Evolutionary conservation across 129 eudicot species (phyloP), one percentile per base, ranked within the genome.

Genomic region (Flaveria sonorensis): DNA sequence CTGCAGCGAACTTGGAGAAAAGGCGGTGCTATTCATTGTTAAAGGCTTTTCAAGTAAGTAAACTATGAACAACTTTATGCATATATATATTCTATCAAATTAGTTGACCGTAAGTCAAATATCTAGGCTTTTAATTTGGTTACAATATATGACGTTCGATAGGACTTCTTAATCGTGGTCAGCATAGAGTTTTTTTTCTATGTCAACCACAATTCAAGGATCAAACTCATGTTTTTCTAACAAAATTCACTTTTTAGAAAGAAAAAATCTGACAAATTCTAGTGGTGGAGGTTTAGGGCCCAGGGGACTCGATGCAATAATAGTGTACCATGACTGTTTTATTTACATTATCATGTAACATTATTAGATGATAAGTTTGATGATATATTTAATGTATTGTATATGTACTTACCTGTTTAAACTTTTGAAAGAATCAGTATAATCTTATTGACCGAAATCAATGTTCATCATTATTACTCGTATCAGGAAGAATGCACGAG

Each of bases 1-100:
- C 84, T 40, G 83, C 86, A 76, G 89, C 96, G 19, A 71, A 85
- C 71, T 76, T 85, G 56, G 89, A 90, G 71, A 87, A 88, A 82
- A 84, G 92, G 69, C 87, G 82, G n/a, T 77, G 86, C 64, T 81
- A 79, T 71, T 75, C 86, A 52, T 66, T 84, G 60, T 61, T 90
- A 70, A 90, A 90, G 56, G 73, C 68, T 64, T 84, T 89, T 75
- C 89, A 89, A 82, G 96, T 89, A 82, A 62, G 86, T 14, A 64
- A 52, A 67, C 14, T 9, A 39, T 71, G 19, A 50, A 13, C 15
- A 48, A 50, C 46, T 47, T 48, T 71, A 26, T 15, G 2, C n/a
- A 1, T 15, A 2, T 47, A 24, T 48, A 24, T 16, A 70, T 46
- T 43, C 14, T 40, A 18, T 11, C 55, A 21, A 68, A 40, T 19